Evolutionary conservation across 2,329 filamentous ascomycete genomes (phyloP), one percentile per base, ranked within the genome.

Genomic region (Mycosphaerelloides madeirae): DNA sequence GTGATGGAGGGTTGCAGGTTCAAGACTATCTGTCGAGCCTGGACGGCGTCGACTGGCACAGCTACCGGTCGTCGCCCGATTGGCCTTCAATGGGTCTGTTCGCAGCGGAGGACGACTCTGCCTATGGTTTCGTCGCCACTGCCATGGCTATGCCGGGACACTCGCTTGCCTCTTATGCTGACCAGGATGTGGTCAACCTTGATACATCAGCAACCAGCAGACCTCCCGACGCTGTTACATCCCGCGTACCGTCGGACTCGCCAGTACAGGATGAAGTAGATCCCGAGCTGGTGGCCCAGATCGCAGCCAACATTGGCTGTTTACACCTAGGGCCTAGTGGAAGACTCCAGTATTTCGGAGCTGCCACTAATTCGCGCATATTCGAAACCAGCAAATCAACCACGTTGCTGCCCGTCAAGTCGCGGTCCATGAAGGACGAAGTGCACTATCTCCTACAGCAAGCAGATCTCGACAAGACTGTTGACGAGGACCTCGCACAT

Each of bases 231-330:
- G 8, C 16, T 22, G 19, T 6, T 6, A 18, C 15, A 13, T 37
- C 34, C 3, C 16, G 34, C 22, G 13, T 32, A 40, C 13, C n/a
- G n/a, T n/a, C n/a, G n/a, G n/a, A 31, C 35, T 31, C 22, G 31
- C 25, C 29, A 41, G n/a, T 6, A 33, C 29, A 47, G 5, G 52
- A 54, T 29, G 57, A 58, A 29, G 49, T 44, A 6, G 48, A 61
- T 6, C 57, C 61, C 31, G 68, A 70, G 38, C 61, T 72, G 2
- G 68, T 71, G 15, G 65, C 69, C 38, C 66, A 71, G 41, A 54
- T 72, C 7, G 69, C 69, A 2, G 61, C 68, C 49, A 67, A 68
- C 6, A 65, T 73, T 14, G 70, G 70, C 4, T 68, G 68, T 4
- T 47, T 73, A 38, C 70, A 71, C 39, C 61, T 73, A 18, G 62